Evolutionary conservation across 139 green algal species (phyloP).

Genomic region (Coelastrella sp.): DNA sequence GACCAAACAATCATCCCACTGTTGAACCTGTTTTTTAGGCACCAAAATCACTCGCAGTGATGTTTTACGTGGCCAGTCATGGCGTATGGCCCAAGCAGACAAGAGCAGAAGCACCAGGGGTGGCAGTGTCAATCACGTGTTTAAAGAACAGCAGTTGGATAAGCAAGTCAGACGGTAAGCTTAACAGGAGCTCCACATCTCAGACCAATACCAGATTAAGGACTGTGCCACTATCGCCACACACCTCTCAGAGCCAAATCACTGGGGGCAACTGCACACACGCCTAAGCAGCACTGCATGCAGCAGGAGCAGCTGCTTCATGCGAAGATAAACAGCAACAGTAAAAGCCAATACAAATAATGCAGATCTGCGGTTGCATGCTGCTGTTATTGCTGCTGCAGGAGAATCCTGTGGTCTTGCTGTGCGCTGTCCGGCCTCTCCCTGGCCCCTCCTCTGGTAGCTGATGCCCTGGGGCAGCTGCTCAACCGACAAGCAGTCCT

Average conservation of each 20-base stretch:
- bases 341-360: too few species aligned
- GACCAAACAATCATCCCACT: too few species aligned
- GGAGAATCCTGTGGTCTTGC: constrained; percentile 51
- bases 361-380: background rate
- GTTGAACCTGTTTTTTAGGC: background rate
- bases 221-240: too few species aligned
- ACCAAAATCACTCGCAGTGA: constrained; percentile 34
- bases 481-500: constrained; percentile 68
- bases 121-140: constrained; percentile 40
- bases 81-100: constrained; percentile 53
- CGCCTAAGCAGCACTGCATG: too few species aligned
- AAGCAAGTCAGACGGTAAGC: background rate
- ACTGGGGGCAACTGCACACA: too few species aligned
- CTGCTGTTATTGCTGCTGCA: background rate
- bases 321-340: too few species aligned
- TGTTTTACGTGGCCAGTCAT: constrained; percentile 49
- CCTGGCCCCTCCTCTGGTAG: constrained; percentile 53
- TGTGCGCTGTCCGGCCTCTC: constrained; percentile 60
- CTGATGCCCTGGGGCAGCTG: constrained; percentile 62
- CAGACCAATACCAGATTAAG: background rate
- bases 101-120: constrained; percentile 54
- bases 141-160: constrained; percentile 40
- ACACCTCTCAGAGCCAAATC: too few species aligned
- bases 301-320: too few species aligned
- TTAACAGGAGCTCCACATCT: background rate